These are phyloP conservation scores for Trichoderma simmonsii DNA, from an alignment of 2,329 filamentous ascomycete genomes.

Conservation along the genomic window DNA sequence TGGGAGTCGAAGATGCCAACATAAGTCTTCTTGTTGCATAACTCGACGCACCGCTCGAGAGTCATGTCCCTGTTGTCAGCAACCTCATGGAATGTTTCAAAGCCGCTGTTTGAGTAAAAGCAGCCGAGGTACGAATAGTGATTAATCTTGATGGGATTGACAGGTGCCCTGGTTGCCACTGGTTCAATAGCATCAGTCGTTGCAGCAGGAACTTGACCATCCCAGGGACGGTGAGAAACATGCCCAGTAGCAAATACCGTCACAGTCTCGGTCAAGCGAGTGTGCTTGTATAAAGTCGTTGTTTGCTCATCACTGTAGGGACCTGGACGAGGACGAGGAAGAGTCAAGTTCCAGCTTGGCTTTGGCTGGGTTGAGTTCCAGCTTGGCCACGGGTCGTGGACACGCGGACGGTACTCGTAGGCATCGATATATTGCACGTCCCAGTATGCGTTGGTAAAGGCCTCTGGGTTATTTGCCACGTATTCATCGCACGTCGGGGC, in stretches of 20 bases:
- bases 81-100: conserved; percentile 34
- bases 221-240: conserved; percentile 2
- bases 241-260: conserved; percentile 19
- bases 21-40: conserved; percentile 37
- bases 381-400: background rate
- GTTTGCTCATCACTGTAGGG: conserved; percentile 23
- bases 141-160: conserved; percentile 34
- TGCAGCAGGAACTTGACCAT: background rate
- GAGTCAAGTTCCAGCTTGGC: background rate
- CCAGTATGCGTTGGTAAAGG: conserved; percentile 46
- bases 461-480: conserved; percentile 44
- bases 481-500: conserved; percentile 46
- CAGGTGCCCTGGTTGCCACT: conserved; percentile 12
- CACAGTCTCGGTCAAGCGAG: conserved; percentile 27
- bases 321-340: background rate
- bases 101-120: conserved; percentile 38
- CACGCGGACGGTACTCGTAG: conserved; percentile 31
- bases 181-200: conserved; percentile 8
- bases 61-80: conserved; percentile 38
- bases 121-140: conserved; percentile 40
- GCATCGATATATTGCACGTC: conserved; percentile 55
- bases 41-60: conserved; percentile 37
- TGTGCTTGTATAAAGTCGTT: conserved; percentile 28
- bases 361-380: background rate
- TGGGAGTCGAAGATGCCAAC: conserved; percentile 39